Percentiles rank a stretch among this genome's conserved stretches.
These are phyloP conservation scores for Saururus chinensis DNA, from an alignment of 164 flowering plant species.

Conservation along the genomic window DNA sequence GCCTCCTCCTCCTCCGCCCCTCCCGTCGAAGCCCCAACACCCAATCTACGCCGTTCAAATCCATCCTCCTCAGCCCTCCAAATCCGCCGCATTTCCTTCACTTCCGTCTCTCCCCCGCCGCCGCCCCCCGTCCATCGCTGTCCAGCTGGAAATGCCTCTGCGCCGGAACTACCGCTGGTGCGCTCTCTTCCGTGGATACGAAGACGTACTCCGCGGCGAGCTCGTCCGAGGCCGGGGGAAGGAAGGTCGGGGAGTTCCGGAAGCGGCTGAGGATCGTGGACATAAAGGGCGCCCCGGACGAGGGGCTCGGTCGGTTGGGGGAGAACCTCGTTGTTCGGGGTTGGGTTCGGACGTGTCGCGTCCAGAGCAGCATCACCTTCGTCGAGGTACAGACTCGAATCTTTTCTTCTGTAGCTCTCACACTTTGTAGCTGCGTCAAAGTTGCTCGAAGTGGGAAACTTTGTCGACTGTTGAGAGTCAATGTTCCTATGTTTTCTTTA, in stretches of 20 bases:
- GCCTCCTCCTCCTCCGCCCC: slow-evolving; percentile 24
- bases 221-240: slow-evolving; percentile 11
- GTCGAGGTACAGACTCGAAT: slow-evolving; percentile 40
- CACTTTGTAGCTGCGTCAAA: too few relatives aligned
- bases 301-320: slow-evolving; percentile 62
- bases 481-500: too few relatives aligned
- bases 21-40: slow-evolving; percentile 6
- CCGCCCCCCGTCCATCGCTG: background rate
- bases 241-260: slow-evolving; percentile 48
- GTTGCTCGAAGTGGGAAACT: too few relatives aligned
- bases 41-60: slow-evolving; percentile 4
- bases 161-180: slow-evolving; percentile 17
- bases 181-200: slow-evolving; percentile 30
- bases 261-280: slow-evolving; percentile 59
- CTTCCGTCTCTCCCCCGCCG: slow-evolving; percentile 1
- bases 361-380: slow-evolving; percentile 76
- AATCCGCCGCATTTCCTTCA: slow-evolving; percentile 6
- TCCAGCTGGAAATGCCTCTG: slow-evolving; percentile 20
- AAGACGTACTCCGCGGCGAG: slow-evolving; percentile 17
- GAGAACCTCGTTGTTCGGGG: slow-evolving; percentile 56
- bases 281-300: slow-evolving; percentile 63
- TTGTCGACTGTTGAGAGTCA: too few relatives aligned
- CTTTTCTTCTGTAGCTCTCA: too few relatives aligned
- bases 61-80: slow-evolving; percentile 4
- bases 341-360: slow-evolving; percentile 89